Conservation (phyloP, 2,329 filamentous ascomycete species). For the Epichloe glyceriae region DNA sequence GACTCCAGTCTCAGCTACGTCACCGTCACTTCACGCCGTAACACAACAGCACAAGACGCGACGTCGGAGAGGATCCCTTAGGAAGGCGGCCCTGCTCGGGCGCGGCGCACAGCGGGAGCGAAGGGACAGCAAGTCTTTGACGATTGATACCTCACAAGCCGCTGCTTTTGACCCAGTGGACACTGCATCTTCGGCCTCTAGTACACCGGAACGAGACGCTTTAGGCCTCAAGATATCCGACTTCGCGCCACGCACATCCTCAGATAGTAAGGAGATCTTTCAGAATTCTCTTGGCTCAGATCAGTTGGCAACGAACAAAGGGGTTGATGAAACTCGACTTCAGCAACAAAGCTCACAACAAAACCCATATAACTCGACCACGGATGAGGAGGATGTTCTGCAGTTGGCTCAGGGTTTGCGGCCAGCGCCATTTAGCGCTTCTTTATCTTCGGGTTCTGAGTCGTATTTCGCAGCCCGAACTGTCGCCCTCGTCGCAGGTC, state of each 20-base stretch:
- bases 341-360: slow-evolving; percentile 13
- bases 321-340: slow-evolving; percentile 1
- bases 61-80: slow-evolving; percentile 68
- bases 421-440: slow-evolving; percentile 26
- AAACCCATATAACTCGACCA: slow-evolving; percentile 46
- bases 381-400: slow-evolving; percentile 69
- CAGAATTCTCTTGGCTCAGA: slow-evolving; percentile 12
- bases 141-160: slow-evolving; percentile 26
- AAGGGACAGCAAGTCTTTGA: slow-evolving; percentile 36
- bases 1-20: slow-evolving; percentile 13
- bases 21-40: slow-evolving; percentile 12
- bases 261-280: slow-evolving; percentile 30
- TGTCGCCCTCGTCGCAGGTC: slow-evolving; percentile 33
- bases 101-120: slow-evolving; percentile 52
- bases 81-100: slow-evolving; percentile 75
- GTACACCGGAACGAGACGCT: slow-evolving; percentile 16
- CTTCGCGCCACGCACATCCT: slow-evolving; percentile 31
- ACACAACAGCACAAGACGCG: slow-evolving; percentile 39
- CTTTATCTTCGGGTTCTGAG: slow-evolving; percentile 45
- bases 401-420: slow-evolving; percentile 44
- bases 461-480: slow-evolving; percentile 43
- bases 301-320: slow-evolving; percentile 10
- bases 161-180: slow-evolving; percentile 11
- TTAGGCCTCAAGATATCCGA: slow-evolving; percentile 36
- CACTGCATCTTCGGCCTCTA: slow-evolving; percentile 11